Base-by-base conservation (phyloP, 2,329 filamentous ascomycete genomes). In the Colletotrichum paranaense region DNA sequence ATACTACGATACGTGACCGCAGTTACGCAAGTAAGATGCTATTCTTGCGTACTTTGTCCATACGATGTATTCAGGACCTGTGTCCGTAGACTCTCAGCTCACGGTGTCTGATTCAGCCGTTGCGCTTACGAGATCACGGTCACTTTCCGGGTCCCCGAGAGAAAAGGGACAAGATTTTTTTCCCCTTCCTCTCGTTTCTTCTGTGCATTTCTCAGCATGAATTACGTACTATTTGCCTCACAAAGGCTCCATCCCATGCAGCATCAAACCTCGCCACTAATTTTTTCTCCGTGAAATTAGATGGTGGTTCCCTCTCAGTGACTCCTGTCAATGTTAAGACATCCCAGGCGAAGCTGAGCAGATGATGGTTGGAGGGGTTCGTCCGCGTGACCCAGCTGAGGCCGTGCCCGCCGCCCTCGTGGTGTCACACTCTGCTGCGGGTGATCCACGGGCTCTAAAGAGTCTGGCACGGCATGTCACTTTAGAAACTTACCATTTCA, bases 381-480 rank as follows among this genome's bases (percentile, higher is more conserved):
- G 35, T 66, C 71, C 24, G 60, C 70, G 67, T 73, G 70, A 70
- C 67, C 55, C 22, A 26, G 46, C n/a, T 30, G 30, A 65, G 56
- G 12, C 62, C 55, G 28, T 66, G 55, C 46, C 35, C 59, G 35
- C 35, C 59, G 22, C 32, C 70, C 46, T 52, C 49, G 38, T 65
- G 55, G 55, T 73, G 46, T 69, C 67, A 70, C 49, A 38, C 26
- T n/a, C 24, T 24, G 55, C 60, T 38, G 70, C 67, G 67, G 55
- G 42, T 65, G 67, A 65, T 73, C 67, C 60, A 70, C 60, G 71
- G 71, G 67, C 60, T 62, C 56, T 62, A 73, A n/a, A 70, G 67
- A 62, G 71, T 66, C 60, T 46, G 32, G 42, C 24, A n/a, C 38
- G 7, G 62, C 35, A 38, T 30, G 24, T 49, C 56, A 56, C 60